Percentiles rank a stretch among this genome's conserved stretches.
These are phyloP conservation scores for Thalassiosira profunda DNA, from an alignment of 108 stramenopile genomes.

Conservation along the genomic window DNA sequence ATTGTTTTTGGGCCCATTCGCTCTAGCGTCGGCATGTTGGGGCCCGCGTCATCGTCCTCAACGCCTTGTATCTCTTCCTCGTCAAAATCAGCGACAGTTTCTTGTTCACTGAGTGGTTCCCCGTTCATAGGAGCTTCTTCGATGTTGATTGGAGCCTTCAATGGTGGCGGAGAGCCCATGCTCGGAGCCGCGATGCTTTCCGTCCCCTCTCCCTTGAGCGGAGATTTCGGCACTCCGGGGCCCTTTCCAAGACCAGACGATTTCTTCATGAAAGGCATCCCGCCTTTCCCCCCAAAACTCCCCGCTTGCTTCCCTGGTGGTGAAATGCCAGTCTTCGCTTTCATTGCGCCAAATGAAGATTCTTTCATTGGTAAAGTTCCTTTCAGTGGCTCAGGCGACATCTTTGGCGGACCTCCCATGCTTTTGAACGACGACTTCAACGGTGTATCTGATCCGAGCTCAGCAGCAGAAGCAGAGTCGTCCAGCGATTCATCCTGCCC, in stretches of 20 bases:
- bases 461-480: not conserved
- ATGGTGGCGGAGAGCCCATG: not conserved
- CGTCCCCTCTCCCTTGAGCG: too few relatives aligned
- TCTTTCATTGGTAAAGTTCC: not conserved
- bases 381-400: not conserved
- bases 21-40: not conserved
- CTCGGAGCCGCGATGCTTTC: too few relatives aligned
- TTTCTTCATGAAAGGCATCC: too few relatives aligned
- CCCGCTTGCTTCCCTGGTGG: too few relatives aligned
- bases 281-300: too few relatives aligned
- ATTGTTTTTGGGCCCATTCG: not conserved
- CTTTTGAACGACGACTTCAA: not conserved
- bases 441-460: not conserved
- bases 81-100: not conserved
- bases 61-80: not conserved
- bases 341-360: not conserved
- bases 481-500: too few relatives aligned
- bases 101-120: not conserved
- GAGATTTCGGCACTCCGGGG: too few relatives aligned
- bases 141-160: not conserved
- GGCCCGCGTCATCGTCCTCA: not conserved
- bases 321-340: too few relatives aligned
- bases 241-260: too few relatives aligned
- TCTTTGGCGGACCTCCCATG: not conserved
- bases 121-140: not conserved